Conservation (phyloP, 257 asterid species). For the Penstemon eatonii region DNA sequence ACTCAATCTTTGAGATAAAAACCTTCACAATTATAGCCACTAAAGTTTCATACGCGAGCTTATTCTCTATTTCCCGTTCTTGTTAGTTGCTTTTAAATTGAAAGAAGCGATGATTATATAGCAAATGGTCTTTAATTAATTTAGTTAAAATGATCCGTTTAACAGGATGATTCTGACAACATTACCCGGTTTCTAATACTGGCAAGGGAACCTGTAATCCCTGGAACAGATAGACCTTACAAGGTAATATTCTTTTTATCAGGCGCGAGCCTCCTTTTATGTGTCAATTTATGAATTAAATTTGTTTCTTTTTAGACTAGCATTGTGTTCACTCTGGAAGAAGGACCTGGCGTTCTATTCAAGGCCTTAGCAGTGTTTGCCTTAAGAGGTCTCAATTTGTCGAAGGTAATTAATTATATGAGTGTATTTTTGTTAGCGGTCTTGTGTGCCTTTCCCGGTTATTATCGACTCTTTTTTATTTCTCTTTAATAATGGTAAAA, state of each 20-base stretch:
- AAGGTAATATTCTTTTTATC: slow-evolving; percentile 33
- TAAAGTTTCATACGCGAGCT: slow-evolving; percentile 8
- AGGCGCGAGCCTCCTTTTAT: slow-evolving; percentile 29
- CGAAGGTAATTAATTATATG: slow-evolving; percentile 55
- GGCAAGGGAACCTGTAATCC: slow-evolving; percentile 66
- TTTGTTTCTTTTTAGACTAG: slow-evolving; percentile 60
- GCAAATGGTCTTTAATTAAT: slow-evolving; percentile 12
- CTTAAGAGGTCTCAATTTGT: slow-evolving; percentile 72
- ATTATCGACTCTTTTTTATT: background rate
- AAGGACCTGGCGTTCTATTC: slow-evolving; percentile 96
- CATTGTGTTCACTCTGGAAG: slow-evolving; percentile 86
- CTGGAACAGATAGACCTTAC: slow-evolving; percentile 39
- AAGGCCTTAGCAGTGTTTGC: slow-evolving; percentile 94
- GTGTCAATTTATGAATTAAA: slow-evolving; percentile 4
- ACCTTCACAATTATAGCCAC: background rate
- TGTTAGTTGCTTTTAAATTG: background rate
- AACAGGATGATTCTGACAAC: slow-evolving; percentile 78
- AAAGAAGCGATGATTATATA: background rate
- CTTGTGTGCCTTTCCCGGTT: slow-evolving; percentile 1
- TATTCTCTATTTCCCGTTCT: background rate
- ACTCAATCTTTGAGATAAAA: background rate
- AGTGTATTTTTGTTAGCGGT: slow-evolving; percentile 11
- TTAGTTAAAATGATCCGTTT: slow-evolving; percentile 27
- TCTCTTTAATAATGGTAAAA: slow-evolving; percentile 1
- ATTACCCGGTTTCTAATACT: slow-evolving; percentile 86